phyloP scores from a whole-genome alignment of 192 early-diverging fungal genomes.

The Helicostylum pulchrum region DNA sequence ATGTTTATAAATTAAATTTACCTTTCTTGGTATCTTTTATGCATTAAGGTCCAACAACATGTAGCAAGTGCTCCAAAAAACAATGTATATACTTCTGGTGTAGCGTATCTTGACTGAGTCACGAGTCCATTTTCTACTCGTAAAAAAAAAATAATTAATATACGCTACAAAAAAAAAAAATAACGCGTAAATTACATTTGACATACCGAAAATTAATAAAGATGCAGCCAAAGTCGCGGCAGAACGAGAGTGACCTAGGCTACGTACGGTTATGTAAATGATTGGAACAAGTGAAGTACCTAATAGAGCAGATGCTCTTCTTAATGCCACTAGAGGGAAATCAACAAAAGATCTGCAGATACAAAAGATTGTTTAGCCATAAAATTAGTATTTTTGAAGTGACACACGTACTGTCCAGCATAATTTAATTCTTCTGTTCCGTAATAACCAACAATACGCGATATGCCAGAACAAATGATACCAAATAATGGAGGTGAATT shows the following conservation, averaged over 20 bases:
- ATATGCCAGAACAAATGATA: slow-evolving; percentile 13
- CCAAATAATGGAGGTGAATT: slow-evolving; percentile 23
- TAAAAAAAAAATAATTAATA: slow-evolving; percentile 5
- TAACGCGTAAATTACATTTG: not conserved
- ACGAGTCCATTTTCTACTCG: slow-evolving; percentile 78
- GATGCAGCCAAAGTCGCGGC: slow-evolving; percentile 72
- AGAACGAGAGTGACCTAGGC: slow-evolving; percentile 69
- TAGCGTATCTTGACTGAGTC: slow-evolving; percentile 36
- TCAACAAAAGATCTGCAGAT: slow-evolving; percentile 3
- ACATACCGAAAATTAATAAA: slow-evolving; percentile 73
- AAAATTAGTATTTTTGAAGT: not conserved
- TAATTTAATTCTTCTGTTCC: slow-evolving; percentile 23
- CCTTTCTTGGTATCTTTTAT: slow-evolving; percentile 43
- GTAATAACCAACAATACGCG: slow-evolving; percentile 20
- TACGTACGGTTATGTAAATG: slow-evolving; percentile 75
- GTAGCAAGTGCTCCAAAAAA: slow-evolving; percentile 51
- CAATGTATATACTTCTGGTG: slow-evolving; percentile 1
- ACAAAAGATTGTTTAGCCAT: not conserved
- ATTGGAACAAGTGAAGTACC: slow-evolving; percentile 80
- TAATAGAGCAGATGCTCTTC: slow-evolving; percentile 70
- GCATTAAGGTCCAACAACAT: slow-evolving; percentile 82
- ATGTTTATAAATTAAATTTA: slow-evolving; percentile 50
- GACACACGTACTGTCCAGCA: slow-evolving; percentile 31
- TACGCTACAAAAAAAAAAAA: not conserved
- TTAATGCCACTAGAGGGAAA: slow-evolving; percentile 76